Evolutionary conservation across 306 rosid species (phyloP), one percentile per base, ranked within the genome.

Genomic region (Macrotyloma uniflorum): DNA sequence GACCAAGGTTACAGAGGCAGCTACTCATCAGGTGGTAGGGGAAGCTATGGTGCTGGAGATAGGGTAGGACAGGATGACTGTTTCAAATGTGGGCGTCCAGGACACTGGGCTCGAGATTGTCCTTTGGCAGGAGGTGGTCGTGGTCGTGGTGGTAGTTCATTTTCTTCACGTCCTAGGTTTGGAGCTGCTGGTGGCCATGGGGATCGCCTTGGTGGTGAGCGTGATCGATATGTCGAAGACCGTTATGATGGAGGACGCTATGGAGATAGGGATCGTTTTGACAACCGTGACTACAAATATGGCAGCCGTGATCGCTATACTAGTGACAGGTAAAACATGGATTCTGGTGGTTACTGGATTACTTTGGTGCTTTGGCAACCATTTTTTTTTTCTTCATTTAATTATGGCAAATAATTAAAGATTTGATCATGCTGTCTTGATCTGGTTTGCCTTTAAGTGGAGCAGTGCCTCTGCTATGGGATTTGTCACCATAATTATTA

Each of bases 91-190:
- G 98, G 99, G 40, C 97, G 96, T 65, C 87, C 97, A 20, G 99
- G 99, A 54, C 99, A 96, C 35, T 96, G 98, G 99, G 99, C 98
- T 26, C 87, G 97, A 68, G 99, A 96, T 73, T 96, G 98, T 70
- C 93, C 99, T 70, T 87, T 83, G 68, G 86, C 86, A 0, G 87
- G 93, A 30, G 96, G 96, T 43, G 91, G 88, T 38, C 88, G 89
- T 32, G 93, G 97, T 78, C 72, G 93, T 19, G 89, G 90, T 68
- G 88, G 90, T 47, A 84, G 89, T 55, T 86, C 98, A 74, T 90
- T 91, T 80, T 69, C 98, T 61, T 90, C 97, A 0, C 93, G 90
- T 55, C 91, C 97, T 70, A 90, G 94, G 87, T 91, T 90, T 77
- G 98, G 90, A 80, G 90, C 87, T 78, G 83, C 40, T 70, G 88